Percentiles rank a stretch among this genome's conserved stretches.
Conservation (phyloP, 225 moss, liverwort and hornwort species). For the Ulota crispa region DNA sequence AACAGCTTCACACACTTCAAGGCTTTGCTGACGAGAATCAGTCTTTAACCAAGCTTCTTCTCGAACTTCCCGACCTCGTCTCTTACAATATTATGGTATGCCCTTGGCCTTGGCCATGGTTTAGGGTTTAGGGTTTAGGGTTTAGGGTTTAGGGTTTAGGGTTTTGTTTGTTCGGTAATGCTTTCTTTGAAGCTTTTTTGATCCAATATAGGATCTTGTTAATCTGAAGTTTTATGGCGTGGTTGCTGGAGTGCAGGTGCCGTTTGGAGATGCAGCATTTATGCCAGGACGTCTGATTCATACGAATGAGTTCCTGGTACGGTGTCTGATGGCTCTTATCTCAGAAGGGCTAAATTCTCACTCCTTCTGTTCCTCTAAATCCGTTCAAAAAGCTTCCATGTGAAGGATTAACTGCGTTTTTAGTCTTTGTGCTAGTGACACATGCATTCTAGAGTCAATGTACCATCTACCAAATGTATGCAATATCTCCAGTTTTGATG, state of each 20-base stretch:
- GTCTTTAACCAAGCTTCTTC: conserved; percentile 68
- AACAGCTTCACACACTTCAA: conserved; percentile 65
- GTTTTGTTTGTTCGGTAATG: background rate
- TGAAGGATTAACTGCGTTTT: too few relatives aligned
- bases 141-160: background rate
- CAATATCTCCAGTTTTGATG: too few relatives aligned
- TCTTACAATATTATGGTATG: conserved; percentile 81
- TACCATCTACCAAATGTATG: too few relatives aligned
- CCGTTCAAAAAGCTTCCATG: too few relatives aligned
- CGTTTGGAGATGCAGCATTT: conserved; percentile 91
- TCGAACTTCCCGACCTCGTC: conserved; percentile 77
- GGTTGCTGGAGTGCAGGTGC: conserved; percentile 57
- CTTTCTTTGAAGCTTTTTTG: background rate
- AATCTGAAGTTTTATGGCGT: conserved; percentile 7
- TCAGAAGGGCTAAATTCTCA: background rate
- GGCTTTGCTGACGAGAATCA: conserved; percentile 65
- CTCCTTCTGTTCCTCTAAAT: too few relatives aligned
- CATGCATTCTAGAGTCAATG: too few relatives aligned
- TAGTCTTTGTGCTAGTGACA: too few relatives aligned
- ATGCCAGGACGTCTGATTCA: conserved; percentile 94
- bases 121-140: background rate
- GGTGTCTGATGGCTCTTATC: conserved; percentile 30
- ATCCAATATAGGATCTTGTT: background rate
- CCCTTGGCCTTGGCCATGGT: background rate
- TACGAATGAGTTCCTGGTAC: conserved; percentile 95